phyloP scores from a whole-genome alignment of 768 basidiomycete species.

The Suillus placidus region DNA sequence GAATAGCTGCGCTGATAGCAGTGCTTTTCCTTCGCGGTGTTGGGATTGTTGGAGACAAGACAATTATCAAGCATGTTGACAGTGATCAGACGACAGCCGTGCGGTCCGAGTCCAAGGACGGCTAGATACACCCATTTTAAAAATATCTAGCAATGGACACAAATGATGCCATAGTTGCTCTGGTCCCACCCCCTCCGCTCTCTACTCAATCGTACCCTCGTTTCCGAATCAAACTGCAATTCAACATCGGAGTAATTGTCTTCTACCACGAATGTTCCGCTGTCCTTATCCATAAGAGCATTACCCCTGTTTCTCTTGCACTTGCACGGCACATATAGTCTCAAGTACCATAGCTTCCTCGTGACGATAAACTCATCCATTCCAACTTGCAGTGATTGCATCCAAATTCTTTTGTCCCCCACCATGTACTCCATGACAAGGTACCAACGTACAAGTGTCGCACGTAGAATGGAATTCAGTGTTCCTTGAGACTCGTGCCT shows the following conservation, averaged over 20 bases:
- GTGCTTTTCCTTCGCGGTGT: constrained; percentile 42
- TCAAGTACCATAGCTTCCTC: not conserved
- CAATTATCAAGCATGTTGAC: constrained; percentile 8
- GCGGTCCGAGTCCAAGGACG: not conserved
- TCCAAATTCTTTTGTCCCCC: not conserved
- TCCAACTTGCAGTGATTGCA: not conserved
- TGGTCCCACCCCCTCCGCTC: not conserved
- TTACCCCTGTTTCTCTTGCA: not conserved
- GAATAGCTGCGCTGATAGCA: constrained; percentile 35
- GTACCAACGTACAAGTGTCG: not conserved
- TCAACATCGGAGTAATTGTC: not conserved
- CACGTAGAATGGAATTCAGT: not conserved
- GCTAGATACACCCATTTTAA: not conserved
- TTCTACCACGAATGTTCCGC: not conserved
- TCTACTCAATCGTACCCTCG: not conserved
- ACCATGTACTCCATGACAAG: not conserved
- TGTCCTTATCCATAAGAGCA: not conserved
- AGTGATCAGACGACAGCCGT: constrained; percentile 26
- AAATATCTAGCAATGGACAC: not conserved
- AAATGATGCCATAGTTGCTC: not conserved
- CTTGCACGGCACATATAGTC: not conserved
- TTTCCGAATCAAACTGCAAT: not conserved
- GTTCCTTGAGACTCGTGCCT: not conserved
- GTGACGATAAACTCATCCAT: not conserved
- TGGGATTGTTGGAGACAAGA: constrained; percentile 43